Evolutionary conservation across 2,329 filamentous ascomycete genomes (phyloP).

Genomic region (Aulographum hederae): DNA sequence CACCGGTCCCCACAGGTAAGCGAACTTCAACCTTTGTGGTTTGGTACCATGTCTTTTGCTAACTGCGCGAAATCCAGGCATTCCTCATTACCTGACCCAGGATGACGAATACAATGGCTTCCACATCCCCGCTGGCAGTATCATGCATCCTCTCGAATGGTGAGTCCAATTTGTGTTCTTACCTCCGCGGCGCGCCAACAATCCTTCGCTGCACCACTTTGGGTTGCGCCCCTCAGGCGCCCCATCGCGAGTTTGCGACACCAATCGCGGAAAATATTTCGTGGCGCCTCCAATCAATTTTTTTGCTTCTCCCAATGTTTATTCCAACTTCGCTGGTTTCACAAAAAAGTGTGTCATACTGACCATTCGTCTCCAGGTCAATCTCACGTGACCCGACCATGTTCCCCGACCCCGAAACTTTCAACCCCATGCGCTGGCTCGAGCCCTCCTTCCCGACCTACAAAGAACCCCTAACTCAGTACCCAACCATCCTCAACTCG

Average conservation of each 20-base stretch:
- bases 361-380: conserved; percentile 16
- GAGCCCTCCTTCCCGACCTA: conserved; percentile 33
- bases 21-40: neutral
- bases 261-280: too few relatives aligned
- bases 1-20: conserved; percentile 20
- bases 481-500: conserved; percentile 34
- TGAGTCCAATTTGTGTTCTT: conserved; percentile 10
- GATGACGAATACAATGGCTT: conserved; percentile 40
- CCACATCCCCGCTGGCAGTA: conserved; percentile 36
- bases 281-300: too few relatives aligned
- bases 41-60: neutral
- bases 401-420: conserved; percentile 31
- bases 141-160: conserved; percentile 25
- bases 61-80: too few relatives aligned
- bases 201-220: too few relatives aligned
- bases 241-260: too few relatives aligned
- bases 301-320: too few relatives aligned
- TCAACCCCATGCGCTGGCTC: conserved; percentile 35
- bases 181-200: neutral
- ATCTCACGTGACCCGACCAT: conserved; percentile 32
- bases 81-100: conserved; percentile 34
- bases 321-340: too few relatives aligned
- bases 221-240: too few relatives aligned
- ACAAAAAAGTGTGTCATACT: conserved; percentile 2
- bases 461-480: conserved; percentile 30